phyloP scores from a whole-genome alignment of 345 rosid species.

The Balakata baccata region DNA sequence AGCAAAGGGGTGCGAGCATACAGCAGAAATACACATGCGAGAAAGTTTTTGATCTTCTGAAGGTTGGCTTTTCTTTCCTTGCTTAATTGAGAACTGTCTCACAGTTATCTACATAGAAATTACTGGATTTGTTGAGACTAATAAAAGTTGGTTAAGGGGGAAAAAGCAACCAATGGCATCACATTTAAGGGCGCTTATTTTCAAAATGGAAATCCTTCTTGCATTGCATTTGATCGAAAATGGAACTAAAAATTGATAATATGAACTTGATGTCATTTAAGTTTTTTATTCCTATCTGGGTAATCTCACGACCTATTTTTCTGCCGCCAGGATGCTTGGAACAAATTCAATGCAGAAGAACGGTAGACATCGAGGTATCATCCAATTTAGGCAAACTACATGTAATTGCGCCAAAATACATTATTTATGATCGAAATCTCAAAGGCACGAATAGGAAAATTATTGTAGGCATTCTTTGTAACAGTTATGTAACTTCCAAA shows the following conservation, averaged over 20 bases:
- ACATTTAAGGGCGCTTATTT: too few relatives aligned
- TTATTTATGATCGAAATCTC: not conserved
- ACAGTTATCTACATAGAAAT: not conserved
- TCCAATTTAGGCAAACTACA: not conserved
- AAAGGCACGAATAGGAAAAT: not conserved
- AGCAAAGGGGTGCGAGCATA: slow-evolving; percentile 92
- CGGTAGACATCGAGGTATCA: slow-evolving; percentile 2
- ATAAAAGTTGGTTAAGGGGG: too few relatives aligned
- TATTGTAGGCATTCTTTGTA: not conserved
- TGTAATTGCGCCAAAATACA: not conserved
- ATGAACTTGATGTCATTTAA: not conserved
- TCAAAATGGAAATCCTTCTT: too few relatives aligned
- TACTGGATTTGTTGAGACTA: too few relatives aligned
- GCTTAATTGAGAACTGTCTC: not conserved
- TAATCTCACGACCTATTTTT: not conserved
- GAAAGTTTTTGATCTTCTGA: slow-evolving; percentile 90
- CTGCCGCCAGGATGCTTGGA: slow-evolving; percentile 31
- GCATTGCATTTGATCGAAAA: too few relatives aligned
- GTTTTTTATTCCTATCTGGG: not conserved
- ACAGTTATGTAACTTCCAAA: not conserved
- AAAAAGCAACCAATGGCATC: too few relatives aligned
- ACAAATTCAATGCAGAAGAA: slow-evolving; percentile 28
- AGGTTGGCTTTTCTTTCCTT: slow-evolving; percentile 41
- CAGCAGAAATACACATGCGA: slow-evolving; percentile 87
- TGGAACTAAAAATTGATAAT: not conserved